Percentiles rank a stretch among this genome's conserved stretches.
Conservation (phyloP, 345 rosid genomes). For the Reutealis trisperma region DNA sequence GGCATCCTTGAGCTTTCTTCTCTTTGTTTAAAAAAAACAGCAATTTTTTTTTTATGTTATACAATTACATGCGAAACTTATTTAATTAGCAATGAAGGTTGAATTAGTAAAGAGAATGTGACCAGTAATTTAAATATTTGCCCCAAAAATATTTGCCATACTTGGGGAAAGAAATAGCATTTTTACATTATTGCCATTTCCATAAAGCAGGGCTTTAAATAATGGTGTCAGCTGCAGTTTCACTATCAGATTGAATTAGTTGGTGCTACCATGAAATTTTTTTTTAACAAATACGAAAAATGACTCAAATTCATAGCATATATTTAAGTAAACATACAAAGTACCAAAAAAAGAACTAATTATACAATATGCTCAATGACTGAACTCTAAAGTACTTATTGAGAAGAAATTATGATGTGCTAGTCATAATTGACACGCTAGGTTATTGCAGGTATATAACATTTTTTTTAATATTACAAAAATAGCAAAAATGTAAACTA, state of each 20-base stretch:
- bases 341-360: too few species aligned
- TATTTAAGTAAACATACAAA: neutral
- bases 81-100: neutral
- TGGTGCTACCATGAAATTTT: too few species aligned
- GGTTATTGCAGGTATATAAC: neutral
- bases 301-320: neutral
- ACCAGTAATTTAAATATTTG: neutral
- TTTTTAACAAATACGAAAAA: neutral
- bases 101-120: neutral
- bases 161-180: neutral
- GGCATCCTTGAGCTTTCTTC: neutral
- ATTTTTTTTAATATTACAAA: neutral
- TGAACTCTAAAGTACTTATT: neutral
- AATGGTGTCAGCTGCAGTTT: neutral
- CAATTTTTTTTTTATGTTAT: neutral
- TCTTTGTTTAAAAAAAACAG: neutral
- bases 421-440: neutral
- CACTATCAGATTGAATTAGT: too few species aligned
- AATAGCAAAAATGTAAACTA: neutral
- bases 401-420: neutral
- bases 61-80: neutral
- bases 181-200: neutral
- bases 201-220: neutral
- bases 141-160: neutral
- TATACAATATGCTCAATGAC: neutral